These are phyloP conservation scores for Chytriomyces sp. DNA, from an alignment of 192 early-diverging fungal genomes.

Conservation along the genomic window DNA sequence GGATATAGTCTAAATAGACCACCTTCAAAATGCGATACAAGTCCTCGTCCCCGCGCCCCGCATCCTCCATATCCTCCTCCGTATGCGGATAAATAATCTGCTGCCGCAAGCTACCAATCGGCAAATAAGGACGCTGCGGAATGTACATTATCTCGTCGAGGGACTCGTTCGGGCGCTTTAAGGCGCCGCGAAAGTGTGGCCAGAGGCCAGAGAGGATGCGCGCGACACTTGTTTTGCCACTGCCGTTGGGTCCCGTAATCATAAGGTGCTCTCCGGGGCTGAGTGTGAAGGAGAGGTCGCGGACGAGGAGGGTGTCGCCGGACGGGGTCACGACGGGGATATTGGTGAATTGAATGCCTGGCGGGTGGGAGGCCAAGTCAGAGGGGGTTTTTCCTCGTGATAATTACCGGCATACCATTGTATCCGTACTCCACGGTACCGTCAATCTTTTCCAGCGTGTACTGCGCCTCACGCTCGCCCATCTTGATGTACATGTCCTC, in stretches of 20 bases:
- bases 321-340: slow-evolving; percentile 94
- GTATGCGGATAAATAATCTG: slow-evolving; percentile 97
- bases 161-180: slow-evolving; percentile 39
- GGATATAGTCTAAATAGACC: slow-evolving; percentile 81
- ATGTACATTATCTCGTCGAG: slow-evolving; percentile 93
- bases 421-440: slow-evolving; percentile 24
- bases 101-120: slow-evolving; percentile 89
- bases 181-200: slow-evolving; percentile 81
- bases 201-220: slow-evolving; percentile 68
- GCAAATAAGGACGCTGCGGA: slow-evolving; percentile 95
- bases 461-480: slow-evolving; percentile 28
- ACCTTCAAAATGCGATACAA: slow-evolving; percentile 77
- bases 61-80: slow-evolving; percentile 47
- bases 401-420: slow-evolving; percentile 16
- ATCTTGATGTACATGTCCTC: slow-evolving; percentile 77
- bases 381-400: neutral
- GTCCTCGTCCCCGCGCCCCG: slow-evolving; percentile 75
- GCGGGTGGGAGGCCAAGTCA: neutral
- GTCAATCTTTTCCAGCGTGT: slow-evolving; percentile 33
- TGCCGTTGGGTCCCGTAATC: slow-evolving; percentile 40
- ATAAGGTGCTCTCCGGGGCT: slow-evolving; percentile 39
- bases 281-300: slow-evolving; percentile 30
- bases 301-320: slow-evolving; percentile 80
- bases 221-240: slow-evolving; percentile 26
- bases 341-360: slow-evolving; percentile 79